phyloP scores from a whole-genome alignment of 2,329 filamentous ascomycete genomes.

The Xylariaceae sp. region DNA sequence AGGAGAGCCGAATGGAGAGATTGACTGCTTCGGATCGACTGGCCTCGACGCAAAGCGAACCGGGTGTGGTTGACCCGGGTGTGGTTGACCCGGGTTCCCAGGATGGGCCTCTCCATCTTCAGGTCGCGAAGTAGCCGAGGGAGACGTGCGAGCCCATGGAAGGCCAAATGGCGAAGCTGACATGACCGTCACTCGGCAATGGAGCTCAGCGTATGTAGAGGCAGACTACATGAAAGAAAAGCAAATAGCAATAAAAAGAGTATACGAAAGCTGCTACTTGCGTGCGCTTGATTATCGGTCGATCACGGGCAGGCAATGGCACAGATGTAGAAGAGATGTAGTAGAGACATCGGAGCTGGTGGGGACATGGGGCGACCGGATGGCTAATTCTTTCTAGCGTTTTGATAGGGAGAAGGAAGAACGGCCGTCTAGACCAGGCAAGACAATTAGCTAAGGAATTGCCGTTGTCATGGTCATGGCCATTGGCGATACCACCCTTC shows the following conservation, averaged over 20 bases:
- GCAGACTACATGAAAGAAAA: slow-evolving; percentile 3
- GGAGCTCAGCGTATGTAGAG: neutral
- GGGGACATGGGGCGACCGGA: neutral
- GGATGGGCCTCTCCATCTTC: slow-evolving; percentile 30
- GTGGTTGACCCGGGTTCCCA: slow-evolving; percentile 22
- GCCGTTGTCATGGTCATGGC: neutral
- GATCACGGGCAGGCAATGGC: neutral
- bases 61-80: slow-evolving; percentile 21
- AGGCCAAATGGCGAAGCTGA: slow-evolving; percentile 43
- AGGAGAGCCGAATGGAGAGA: slow-evolving; percentile 35
- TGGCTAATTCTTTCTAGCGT: neutral
- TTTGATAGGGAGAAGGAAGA: neutral
- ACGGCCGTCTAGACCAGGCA: neutral
- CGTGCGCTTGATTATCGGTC: neutral
- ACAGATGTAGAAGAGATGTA: neutral
- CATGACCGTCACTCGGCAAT: slow-evolving; percentile 32
- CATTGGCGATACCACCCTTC: neutral
- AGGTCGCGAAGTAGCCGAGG: slow-evolving; percentile 30
- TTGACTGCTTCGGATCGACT: slow-evolving; percentile 26
- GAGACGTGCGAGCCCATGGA: slow-evolving; percentile 43
- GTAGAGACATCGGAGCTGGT: slow-evolving; percentile 5
- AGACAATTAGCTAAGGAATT: neutral
- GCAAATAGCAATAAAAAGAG: neutral
- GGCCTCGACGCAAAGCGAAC: slow-evolving; percentile 14
- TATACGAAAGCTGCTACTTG: neutral